Evolutionary conservation across 75 land plant species (phyloP).

Genomic region (Isoetes taiwanensis): DNA sequence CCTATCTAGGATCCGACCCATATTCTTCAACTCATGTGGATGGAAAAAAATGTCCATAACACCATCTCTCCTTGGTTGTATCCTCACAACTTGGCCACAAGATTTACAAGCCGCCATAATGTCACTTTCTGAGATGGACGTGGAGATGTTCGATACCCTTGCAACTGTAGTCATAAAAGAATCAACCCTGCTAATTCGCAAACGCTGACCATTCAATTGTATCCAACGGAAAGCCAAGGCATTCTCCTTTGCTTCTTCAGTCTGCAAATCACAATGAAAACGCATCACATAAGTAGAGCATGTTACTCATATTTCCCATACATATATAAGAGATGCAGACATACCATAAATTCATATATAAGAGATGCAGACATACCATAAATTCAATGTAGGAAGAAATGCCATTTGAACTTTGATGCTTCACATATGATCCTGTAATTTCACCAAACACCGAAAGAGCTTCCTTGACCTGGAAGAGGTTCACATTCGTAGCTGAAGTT

Average conservation of each 20-base stretch:
- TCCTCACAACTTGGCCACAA: constrained; percentile 20
- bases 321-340: background rate
- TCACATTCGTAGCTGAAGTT: constrained; percentile 1
- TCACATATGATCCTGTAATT: constrained; percentile 4
- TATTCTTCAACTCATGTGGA: constrained; percentile 16
- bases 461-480: constrained; percentile 7
- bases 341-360: background rate
- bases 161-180: constrained; percentile 15
- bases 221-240: constrained; percentile 9
- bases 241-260: constrained; percentile 16
- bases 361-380: constrained; percentile 6
- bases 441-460: constrained; percentile 14
- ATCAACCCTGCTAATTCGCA: constrained; percentile 11
- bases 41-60: constrained; percentile 19
- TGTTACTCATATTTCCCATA: background rate
- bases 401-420: background rate
- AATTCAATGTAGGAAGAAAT: constrained; percentile 11
- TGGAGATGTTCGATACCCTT: constrained; percentile 14
- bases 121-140: background rate
- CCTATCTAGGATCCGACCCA: constrained; percentile 17
- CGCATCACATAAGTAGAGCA: background rate
- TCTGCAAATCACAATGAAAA: background rate
- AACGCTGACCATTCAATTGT: constrained; percentile 10
- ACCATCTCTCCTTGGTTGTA: constrained; percentile 12
- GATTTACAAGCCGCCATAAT: constrained; percentile 9